phyloP scores from a whole-genome alignment of 805 yeast species.

The Pichia paraexigua region DNA sequence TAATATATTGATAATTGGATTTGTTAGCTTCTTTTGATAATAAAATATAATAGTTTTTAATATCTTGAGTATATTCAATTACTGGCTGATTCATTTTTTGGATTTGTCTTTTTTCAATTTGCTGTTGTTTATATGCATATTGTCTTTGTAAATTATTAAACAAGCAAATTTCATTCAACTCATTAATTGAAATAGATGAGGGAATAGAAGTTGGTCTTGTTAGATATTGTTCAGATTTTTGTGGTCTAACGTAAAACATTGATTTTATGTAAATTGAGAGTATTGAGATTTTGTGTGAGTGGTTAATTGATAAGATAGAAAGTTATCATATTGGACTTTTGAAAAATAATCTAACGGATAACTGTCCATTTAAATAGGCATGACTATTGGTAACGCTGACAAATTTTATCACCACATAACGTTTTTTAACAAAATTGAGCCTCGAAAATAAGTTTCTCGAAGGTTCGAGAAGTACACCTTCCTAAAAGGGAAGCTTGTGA shows the following conservation, averaged over 20 bases:
- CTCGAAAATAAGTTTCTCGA: background rate
- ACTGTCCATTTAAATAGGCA: background rate
- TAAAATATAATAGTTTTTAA: constrained; percentile 18
- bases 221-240: constrained; percentile 4
- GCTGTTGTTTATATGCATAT: constrained; percentile 6
- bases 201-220: background rate
- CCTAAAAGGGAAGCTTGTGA: background rate
- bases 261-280: too few species aligned
- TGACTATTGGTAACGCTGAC: background rate
- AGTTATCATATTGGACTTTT: too few species aligned
- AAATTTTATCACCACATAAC: background rate
- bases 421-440: background rate
- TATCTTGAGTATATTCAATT: constrained; percentile 14
- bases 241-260: constrained; percentile 18
- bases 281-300: background rate
- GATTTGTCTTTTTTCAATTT: constrained; percentile 5
- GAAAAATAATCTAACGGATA: background rate
- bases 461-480: background rate
- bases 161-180: constrained; percentile 2
- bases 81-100: constrained; percentile 8
- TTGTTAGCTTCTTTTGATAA: constrained; percentile 12
- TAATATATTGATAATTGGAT: constrained; percentile 3
- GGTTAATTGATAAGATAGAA: background rate
- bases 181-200: background rate
- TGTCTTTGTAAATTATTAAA: constrained; percentile 6